A percentile compares a stretch with the other conserved stretches of the same genome.
phyloP scores from a whole-genome alignment of 1,284 basidiomycete species.

The Sanghuangporus weigelae region DNA sequence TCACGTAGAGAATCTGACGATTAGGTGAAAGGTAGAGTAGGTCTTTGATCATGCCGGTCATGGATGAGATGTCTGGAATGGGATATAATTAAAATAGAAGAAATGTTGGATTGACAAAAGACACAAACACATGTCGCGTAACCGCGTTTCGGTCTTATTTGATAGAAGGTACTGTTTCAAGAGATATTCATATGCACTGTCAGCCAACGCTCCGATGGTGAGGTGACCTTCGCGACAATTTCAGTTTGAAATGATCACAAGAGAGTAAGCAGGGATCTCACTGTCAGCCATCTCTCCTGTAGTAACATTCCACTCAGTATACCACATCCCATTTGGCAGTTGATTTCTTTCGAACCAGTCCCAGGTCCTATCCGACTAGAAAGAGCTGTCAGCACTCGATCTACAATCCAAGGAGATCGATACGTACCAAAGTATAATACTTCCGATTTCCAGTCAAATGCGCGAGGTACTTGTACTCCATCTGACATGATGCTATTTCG shows the following conservation, averaged over 20 bases:
- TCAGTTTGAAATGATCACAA: background rate
- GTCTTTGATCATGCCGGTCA: conserved; percentile 55
- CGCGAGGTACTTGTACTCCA: conserved; percentile 55
- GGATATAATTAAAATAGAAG: background rate
- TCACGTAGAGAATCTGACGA: conserved; percentile 66
- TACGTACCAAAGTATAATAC: conserved; percentile 41
- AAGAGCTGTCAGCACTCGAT: background rate
- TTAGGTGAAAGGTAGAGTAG: conserved; percentile 62
- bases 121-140: conserved; percentile 58
- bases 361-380: conserved; percentile 38
- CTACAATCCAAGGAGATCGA: background rate
- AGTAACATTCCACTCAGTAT: conserved; percentile 21
- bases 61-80: conserved; percentile 52
- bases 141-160: conserved; percentile 48
- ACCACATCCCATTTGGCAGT: conserved; percentile 20
- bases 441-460: conserved; percentile 46
- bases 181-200: conserved; percentile 53
- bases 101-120: background rate
- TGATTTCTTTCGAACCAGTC: conserved; percentile 35
- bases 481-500: conserved; percentile 50
- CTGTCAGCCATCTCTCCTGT: conserved; percentile 17
- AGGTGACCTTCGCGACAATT: conserved; percentile 9
- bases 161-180: conserved; percentile 69
- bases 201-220: conserved; percentile 16
- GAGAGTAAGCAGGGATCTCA: background rate